Conservation (phyloP, 495 filamentous ascomycete species). For the Penicillium lividum region DNA sequence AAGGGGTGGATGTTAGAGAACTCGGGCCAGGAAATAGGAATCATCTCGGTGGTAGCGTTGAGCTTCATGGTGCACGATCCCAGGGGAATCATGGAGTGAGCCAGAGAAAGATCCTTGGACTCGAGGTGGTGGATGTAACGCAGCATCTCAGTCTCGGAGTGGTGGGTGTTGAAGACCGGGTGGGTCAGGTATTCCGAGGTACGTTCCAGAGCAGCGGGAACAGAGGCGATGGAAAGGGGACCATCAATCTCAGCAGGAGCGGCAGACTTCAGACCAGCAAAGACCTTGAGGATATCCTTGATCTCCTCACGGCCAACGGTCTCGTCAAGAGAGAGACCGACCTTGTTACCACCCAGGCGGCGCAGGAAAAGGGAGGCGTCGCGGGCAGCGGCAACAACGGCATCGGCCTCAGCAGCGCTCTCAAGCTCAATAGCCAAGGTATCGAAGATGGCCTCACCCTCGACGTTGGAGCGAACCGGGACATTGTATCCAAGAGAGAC, state of each 20-base stretch:
- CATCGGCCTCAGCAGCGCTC: constrained; percentile 42
- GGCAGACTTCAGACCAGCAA: constrained; percentile 46
- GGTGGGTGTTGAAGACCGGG: constrained; percentile 94
- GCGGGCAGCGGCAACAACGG: constrained; percentile 52
- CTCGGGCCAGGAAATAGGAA: constrained; percentile 80
- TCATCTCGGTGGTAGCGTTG: constrained; percentile 93
- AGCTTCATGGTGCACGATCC: constrained; percentile 99
- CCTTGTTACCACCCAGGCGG: constrained; percentile 55
- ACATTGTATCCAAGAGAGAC: constrained; percentile 65
- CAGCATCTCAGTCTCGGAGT: constrained; percentile 94
- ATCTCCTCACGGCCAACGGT: constrained; percentile 64
- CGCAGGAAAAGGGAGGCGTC: constrained; percentile 64
- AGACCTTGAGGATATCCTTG: constrained; percentile 59
- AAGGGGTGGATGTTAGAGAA: constrained; percentile 89
- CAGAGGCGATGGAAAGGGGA: constrained; percentile 44
- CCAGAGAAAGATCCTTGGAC: constrained; percentile 92
- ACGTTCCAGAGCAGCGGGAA: constrained; percentile 66
- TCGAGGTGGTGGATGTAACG: constrained; percentile 94
- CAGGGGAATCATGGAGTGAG: constrained; percentile 99
- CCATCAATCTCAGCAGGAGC: constrained; percentile 41
- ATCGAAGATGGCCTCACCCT: constrained; percentile 68
- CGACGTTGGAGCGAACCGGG: constrained; percentile 53
- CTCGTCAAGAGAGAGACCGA: constrained; percentile 75
- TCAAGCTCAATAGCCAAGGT: constrained; percentile 70
- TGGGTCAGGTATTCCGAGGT: constrained; percentile 81